These are phyloP conservation scores for Elongisporangium undulatum DNA, from an alignment of 352 stramenopile species.

Conservation along the genomic window DNA sequence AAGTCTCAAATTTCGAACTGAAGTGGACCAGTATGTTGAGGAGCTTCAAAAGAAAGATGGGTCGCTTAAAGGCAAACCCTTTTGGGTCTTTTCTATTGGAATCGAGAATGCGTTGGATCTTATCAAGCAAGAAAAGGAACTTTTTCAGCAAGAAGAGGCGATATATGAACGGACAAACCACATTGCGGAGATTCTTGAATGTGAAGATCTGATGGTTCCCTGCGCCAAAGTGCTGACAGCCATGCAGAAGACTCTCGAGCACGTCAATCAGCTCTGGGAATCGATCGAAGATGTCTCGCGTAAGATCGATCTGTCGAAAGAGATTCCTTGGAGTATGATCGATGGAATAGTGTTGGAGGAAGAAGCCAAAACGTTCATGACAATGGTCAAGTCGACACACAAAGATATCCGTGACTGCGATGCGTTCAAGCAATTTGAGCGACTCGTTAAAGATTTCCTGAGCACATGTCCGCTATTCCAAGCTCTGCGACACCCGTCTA, in stretches of 20 bases:
- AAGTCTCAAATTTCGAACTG: constrained; percentile 54
- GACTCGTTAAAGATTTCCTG: constrained; percentile 68
- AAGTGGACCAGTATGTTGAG: constrained; percentile 84
- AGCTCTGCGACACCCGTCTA: constrained; percentile 65
- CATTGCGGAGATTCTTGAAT: constrained; percentile 92
- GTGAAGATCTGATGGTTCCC: constrained; percentile 84
- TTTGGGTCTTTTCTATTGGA: constrained; percentile 59
- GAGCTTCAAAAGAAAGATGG: constrained; percentile 60
- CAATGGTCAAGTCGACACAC: constrained; percentile 85
- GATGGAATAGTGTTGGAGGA: constrained; percentile 92
- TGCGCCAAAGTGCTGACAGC: constrained; percentile 61
- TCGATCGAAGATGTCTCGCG: constrained; percentile 81
- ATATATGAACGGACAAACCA: constrained; percentile 68
- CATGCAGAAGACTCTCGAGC: constrained; percentile 76
- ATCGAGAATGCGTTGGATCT: constrained; percentile 30
- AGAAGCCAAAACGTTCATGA: constrained; percentile 85
- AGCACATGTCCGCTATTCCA: constrained; percentile 79
- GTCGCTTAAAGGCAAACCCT: constrained; percentile 42
- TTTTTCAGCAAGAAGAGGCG: constrained; percentile 28
- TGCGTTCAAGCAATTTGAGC: constrained; percentile 88
- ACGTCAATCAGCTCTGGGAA: constrained; percentile 83
- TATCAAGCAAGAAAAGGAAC: constrained; percentile 33
- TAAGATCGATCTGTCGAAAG: constrained; percentile 87
- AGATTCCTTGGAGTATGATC: constrained; percentile 91
- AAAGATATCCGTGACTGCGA: constrained; percentile 90